Conservation (phyloP, 768 basidiomycete species). For the Kwoniella europaea region DNA sequence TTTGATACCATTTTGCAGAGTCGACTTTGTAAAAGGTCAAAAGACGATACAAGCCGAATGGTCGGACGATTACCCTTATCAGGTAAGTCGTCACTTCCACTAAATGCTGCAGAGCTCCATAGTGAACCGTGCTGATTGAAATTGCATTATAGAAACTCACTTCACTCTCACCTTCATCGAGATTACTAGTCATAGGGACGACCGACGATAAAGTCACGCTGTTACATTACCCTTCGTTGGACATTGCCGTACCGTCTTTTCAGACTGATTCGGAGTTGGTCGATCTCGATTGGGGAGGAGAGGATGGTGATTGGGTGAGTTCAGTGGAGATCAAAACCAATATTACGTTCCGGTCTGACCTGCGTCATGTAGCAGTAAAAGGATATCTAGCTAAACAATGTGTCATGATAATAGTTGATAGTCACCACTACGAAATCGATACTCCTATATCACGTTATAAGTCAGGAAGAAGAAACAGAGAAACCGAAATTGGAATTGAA, state of each 20-base stretch:
- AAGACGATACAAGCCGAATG: conserved; percentile 70
- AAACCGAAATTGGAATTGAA: conserved; percentile 31
- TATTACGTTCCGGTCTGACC: neutral
- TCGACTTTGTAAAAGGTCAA: conserved; percentile 63
- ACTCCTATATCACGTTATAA: conserved; percentile 37
- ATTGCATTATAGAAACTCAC: conserved; percentile 76
- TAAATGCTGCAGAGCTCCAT: neutral
- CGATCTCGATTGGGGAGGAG: conserved; percentile 75
- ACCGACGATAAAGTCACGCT: conserved; percentile 74
- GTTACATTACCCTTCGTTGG: conserved; percentile 69
- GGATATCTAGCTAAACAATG: neutral
- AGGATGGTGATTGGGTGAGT: conserved; percentile 59
- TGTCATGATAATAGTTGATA: conserved; percentile 38
- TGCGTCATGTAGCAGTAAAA: too few species aligned
- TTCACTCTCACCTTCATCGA: conserved; percentile 72
- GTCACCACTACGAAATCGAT: conserved; percentile 49
- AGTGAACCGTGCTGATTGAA: neutral
- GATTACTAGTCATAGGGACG: conserved; percentile 69
- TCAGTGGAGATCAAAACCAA: too few species aligned
- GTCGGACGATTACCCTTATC: conserved; percentile 72
- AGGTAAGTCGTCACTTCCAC: conserved; percentile 63
- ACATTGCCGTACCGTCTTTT: conserved; percentile 62
- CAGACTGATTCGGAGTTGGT: conserved; percentile 73
- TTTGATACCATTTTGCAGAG: conserved; percentile 60
- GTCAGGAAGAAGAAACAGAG: conserved; percentile 20